Conservation (phyloP, 1,139 yeast species). For the Candida dubliniensis region DNA sequence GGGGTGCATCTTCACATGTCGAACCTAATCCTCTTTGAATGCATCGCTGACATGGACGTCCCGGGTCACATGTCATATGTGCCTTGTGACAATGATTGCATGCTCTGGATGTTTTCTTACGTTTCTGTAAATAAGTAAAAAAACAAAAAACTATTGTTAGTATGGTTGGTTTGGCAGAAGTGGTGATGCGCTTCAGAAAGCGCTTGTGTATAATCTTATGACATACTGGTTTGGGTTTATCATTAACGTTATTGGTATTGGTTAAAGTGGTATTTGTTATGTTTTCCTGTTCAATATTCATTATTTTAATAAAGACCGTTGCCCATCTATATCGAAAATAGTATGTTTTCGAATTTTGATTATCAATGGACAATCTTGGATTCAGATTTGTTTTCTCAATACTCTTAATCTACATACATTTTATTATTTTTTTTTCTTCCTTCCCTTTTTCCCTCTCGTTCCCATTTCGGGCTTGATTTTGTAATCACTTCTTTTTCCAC, state of each 20-base stretch:
- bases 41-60: slow-evolving; percentile 84
- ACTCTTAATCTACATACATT: no score
- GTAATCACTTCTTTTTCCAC: no score
- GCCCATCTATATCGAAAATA: no score
- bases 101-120: slow-evolving; percentile 72
- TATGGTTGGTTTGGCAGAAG: slow-evolving; percentile 3
- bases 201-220: background rate
- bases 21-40: slow-evolving; percentile 62
- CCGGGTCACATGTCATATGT: slow-evolving; percentile 82
- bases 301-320: background rate
- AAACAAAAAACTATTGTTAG: no score
- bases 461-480: no score
- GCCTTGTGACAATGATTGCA: slow-evolving; percentile 85
- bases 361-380: no score
- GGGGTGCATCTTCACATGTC: slow-evolving; percentile 87
- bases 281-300: slow-evolving; percentile 1
- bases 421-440: no score
- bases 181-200: background rate
- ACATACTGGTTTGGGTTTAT: slow-evolving; percentile 1
- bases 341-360: no score
- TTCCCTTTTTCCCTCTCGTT: no score
- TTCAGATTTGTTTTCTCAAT: no score
- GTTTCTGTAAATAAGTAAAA: slow-evolving; percentile 22
- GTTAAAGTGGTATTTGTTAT: background rate
- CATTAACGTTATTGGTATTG: slow-evolving; percentile 1